These are phyloP conservation scores for Dissophora globulifera DNA, from an alignment of 192 early-diverging fungal genomes.

Conservation along the genomic window DNA sequence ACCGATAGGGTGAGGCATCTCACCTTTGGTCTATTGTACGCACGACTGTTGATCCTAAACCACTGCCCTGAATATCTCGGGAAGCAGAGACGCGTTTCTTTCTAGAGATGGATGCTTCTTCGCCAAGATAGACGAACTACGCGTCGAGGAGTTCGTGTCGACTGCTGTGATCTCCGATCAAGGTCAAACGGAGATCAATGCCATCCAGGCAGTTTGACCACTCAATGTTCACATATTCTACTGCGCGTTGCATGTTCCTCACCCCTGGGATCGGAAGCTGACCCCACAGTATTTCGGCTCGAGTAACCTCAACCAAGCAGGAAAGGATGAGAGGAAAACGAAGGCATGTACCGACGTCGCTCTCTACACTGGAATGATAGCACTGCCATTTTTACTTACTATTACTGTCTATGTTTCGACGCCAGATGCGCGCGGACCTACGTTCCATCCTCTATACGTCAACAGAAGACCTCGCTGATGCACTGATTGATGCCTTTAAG, in stretches of 20 bases:
- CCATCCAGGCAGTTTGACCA: constrained; percentile 4
- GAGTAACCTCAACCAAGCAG: not conserved
- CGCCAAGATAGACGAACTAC: constrained; percentile 14
- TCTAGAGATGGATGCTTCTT: constrained; percentile 23
- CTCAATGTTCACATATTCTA: constrained; percentile 9
- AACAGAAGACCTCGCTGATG: not conserved
- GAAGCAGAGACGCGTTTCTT: constrained; percentile 1
- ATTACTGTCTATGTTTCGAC: too few species aligned
- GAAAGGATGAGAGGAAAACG: not conserved
- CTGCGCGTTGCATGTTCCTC: constrained; percentile 10
- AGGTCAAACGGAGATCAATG: constrained; percentile 3
- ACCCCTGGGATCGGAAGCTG: constrained; percentile 8
- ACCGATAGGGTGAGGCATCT: not conserved
- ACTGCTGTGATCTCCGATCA: constrained; percentile 18
- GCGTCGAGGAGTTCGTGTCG: not conserved
- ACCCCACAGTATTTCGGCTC: not conserved
- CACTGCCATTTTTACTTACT: not conserved
- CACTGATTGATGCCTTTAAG: not conserved
- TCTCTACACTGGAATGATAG: not conserved
- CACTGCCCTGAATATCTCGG: not conserved
- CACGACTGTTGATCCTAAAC: constrained; percentile 5
- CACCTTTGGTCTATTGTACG: constrained; percentile 6
- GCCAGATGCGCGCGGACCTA: not conserved
- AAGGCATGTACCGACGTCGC: not conserved
- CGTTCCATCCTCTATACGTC: constrained; percentile 4